Evolutionary conservation across 768 basidiomycete species (phyloP).

Genomic region (Amanita rubescens): DNA sequence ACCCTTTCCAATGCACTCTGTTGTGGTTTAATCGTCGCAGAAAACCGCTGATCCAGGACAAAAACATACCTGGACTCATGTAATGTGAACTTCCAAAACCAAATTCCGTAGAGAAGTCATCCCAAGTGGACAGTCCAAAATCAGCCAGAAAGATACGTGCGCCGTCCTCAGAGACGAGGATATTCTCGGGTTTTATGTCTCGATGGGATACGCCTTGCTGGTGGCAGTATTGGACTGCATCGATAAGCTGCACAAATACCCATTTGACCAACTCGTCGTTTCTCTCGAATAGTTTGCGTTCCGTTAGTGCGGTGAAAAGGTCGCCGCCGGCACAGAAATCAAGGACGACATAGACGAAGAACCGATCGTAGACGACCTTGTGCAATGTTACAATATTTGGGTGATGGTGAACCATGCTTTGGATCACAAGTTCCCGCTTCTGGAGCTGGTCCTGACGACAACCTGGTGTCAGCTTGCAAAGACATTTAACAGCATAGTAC

Average conservation of each 20-base stretch:
- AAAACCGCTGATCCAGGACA: slow-evolving; percentile 6
- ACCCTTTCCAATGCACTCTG: slow-evolving; percentile 50
- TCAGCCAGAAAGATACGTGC: slow-evolving; percentile 57
- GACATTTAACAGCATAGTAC: slow-evolving; percentile 71
- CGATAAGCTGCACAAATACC: slow-evolving; percentile 73
- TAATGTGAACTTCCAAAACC: slow-evolving; percentile 56
- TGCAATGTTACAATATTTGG: slow-evolving; percentile 66
- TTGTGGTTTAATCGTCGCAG: neutral
- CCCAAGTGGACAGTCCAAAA: slow-evolving; percentile 63
- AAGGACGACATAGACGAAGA: slow-evolving; percentile 61
- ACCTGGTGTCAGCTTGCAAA: slow-evolving; percentile 49
- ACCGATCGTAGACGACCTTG: slow-evolving; percentile 50
- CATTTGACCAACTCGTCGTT: slow-evolving; percentile 56
- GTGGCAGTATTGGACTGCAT: slow-evolving; percentile 74
- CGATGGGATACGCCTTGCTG: slow-evolving; percentile 68
- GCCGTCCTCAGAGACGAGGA: slow-evolving; percentile 52
- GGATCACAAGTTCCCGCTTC: slow-evolving; percentile 59
- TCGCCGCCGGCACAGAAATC: slow-evolving; percentile 56
- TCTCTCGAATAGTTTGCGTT: slow-evolving; percentile 41
- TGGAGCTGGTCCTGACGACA: slow-evolving; percentile 53
- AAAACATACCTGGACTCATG: slow-evolving; percentile 59
- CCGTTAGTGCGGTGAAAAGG: slow-evolving; percentile 64
- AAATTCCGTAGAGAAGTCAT: slow-evolving; percentile 37
- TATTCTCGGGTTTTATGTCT: slow-evolving; percentile 83
- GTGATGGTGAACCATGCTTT: slow-evolving; percentile 43